Percentiles rank a stretch among this genome's conserved stretches.
phyloP scores from a whole-genome alignment of 75 land plant genomes.

The Adiantum capillusveneris region DNA sequence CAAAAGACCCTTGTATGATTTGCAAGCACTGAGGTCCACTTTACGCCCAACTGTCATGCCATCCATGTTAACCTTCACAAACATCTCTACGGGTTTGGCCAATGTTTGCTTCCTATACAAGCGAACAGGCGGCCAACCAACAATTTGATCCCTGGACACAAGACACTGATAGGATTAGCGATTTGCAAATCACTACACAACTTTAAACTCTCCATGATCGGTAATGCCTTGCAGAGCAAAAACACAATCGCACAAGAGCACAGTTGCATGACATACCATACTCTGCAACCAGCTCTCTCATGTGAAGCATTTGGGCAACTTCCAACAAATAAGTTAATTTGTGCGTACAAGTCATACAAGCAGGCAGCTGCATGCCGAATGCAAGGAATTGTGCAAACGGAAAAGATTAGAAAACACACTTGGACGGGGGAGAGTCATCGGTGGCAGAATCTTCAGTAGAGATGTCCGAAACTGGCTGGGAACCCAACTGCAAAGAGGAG shows the following conservation, averaged over 20 bases:
- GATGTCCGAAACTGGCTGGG: background rate
- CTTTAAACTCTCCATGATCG: background rate
- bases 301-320: too few species aligned
- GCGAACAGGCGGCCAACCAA: constrained; percentile 76
- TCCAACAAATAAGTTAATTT: too few species aligned
- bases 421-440: background rate
- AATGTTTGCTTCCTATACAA: constrained; percentile 52
- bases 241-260: too few species aligned
- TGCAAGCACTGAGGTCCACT: constrained; percentile 62
- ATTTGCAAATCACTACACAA: background rate
- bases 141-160: constrained; percentile 52
- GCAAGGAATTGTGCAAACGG: too few species aligned
- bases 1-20: constrained; percentile 53
- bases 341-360: too few species aligned
- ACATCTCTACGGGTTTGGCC: constrained; percentile 19
- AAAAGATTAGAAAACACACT: too few species aligned
- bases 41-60: constrained; percentile 65
- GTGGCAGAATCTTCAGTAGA: background rate
- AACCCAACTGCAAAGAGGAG: background rate
- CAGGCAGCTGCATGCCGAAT: too few species aligned
- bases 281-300: background rate
- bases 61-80: constrained; percentile 80
- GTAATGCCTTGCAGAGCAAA: background rate
- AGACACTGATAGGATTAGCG: background rate
- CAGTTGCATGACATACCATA: background rate